Percentiles rank a stretch among this genome's conserved stretches.
phyloP scores from a whole-genome alignment of 805 yeast species.

The Myxozyma melibiosi region DNA sequence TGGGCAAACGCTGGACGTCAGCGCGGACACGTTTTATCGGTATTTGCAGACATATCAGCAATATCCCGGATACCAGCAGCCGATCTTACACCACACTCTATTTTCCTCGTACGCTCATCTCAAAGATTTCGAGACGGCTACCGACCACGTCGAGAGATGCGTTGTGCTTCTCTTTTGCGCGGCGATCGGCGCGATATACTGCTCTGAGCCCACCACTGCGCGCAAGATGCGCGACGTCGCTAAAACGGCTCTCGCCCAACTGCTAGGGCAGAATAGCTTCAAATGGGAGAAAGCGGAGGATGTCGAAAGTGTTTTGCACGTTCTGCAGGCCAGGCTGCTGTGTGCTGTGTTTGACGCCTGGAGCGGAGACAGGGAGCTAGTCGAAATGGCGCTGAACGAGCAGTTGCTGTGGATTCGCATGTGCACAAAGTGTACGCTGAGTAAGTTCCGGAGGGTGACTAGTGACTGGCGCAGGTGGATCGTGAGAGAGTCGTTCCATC shows the following conservation, averaged over 20 bases:
- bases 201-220: not conserved
- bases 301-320: not conserved
- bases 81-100: not conserved
- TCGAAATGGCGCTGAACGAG: conserved; percentile 12
- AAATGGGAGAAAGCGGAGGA: not conserved
- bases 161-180: not conserved
- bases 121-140: not conserved
- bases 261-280: not conserved
- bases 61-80: conserved; percentile 1
- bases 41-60: not conserved
- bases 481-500: conserved; percentile 10
- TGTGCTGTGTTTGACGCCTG: conserved; percentile 13
- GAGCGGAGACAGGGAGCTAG: conserved; percentile 14
- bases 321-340: conserved; percentile 12
- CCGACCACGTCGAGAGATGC: not conserved
- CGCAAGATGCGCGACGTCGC: conserved; percentile 1
- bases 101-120: not conserved
- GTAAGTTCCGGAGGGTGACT: not conserved
- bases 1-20: not conserved
- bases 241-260: not conserved
- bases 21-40: not conserved
- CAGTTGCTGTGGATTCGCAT: conserved; percentile 4
- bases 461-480: conserved; percentile 2
- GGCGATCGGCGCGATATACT: conserved; percentile 1
- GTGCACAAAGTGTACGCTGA: not conserved